Base-by-base conservation (phyloP, 2,329 filamentous ascomycete species). In the Ascochyta koolunga region DNA sequence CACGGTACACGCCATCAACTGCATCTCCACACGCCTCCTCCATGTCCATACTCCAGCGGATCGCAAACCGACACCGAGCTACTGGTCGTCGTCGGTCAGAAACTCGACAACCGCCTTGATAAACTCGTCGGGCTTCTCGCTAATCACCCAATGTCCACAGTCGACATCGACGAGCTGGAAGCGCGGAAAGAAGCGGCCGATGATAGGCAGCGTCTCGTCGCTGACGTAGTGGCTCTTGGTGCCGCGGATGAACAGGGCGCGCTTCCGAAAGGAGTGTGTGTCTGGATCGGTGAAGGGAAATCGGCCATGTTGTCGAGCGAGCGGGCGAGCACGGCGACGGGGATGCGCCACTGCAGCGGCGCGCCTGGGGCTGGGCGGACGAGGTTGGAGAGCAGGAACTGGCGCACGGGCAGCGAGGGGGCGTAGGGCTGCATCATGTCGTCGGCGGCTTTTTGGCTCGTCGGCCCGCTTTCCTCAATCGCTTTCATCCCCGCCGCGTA, bases 351-450 rank as follows among this genome's bases (percentile, higher is more conserved):
- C 64, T 84, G 87, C 65, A 89, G 83, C 2, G 79, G 79, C 27
- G 83, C 79, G 44, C 81, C 77, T 3, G 81, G 76, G 16, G 74
- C 68, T 3, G 75, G 67, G 5, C 87, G 84, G 62, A 89, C 76
- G 33, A 98, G 80, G 71, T 98, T 99, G 10, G 90, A 91, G 0
- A 99, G 84, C 15, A 99, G 83, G 74, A 98, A 99, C 70, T 97
- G 93, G 2, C 95, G 88, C 62, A 99, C 88, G 0, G 87, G 79
- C 4, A 96, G 75, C 13, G 88, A 87, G 69, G 84, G 75, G 72
- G 96, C 93, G 70, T 89, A 93, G 1, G 86, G 80, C 47, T 85
- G 76, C 19, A 98, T 79, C 41, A 97, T 92, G 54, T 82, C 80
- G 73, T 97, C 91, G 1, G 93, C 93, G 42, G 96, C 89, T 15